phyloP scores from a whole-genome alignment of 768 basidiomycete genomes.

The Russula dissimulans region DNA sequence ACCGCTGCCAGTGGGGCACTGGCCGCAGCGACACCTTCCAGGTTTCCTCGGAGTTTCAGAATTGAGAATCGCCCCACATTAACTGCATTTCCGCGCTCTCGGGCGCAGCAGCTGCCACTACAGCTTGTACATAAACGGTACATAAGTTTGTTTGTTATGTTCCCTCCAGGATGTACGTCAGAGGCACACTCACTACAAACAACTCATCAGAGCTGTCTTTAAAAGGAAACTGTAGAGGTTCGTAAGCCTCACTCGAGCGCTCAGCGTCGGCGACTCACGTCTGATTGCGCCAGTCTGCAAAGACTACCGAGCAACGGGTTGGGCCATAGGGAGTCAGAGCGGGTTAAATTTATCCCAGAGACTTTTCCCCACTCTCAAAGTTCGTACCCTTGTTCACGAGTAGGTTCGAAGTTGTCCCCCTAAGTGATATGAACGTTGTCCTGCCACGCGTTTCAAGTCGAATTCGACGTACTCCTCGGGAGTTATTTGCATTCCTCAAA shows the following conservation, averaged over 20 bases:
- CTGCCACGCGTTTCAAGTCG: no score
- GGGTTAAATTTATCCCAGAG: background rate
- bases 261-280: constrained; percentile 4
- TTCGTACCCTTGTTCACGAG: background rate
- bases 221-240: constrained; percentile 12
- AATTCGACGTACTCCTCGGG: no score
- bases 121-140: constrained; percentile 11
- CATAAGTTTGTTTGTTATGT: constrained; percentile 2
- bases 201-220: background rate
- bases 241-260: constrained; percentile 1
- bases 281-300: background rate
- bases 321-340: background rate
- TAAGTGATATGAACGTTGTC: no score
- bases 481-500: no score
- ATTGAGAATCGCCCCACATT: background rate
- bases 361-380: background rate
- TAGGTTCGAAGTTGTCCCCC: no score
- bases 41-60: constrained; percentile 12
- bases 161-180: constrained; percentile 7
- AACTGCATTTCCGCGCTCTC: background rate
- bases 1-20: no score
- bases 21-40: background rate
- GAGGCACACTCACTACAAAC: constrained; percentile 1
- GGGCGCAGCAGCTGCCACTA: background rate
- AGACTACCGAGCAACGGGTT: background rate